These are phyloP conservation scores for Exophiala sp. DNA, from an alignment of 2,329 filamentous ascomycete species.

Conservation along the genomic window DNA sequence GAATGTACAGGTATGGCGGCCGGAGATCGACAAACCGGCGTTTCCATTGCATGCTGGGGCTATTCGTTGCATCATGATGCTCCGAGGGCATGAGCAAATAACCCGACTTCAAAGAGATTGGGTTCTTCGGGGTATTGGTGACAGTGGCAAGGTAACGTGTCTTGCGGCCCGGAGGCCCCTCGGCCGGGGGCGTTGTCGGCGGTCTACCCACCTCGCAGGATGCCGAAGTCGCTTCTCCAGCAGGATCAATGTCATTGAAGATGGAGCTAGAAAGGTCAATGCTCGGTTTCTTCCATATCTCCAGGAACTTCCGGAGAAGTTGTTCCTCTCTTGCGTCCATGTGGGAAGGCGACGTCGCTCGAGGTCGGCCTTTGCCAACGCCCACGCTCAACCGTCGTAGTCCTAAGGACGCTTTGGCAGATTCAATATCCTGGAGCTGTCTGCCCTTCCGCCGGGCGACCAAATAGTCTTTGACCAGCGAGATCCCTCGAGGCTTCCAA, in stretches of 20 bases:
- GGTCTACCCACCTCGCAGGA: slow-evolving; percentile 6
- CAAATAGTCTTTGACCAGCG: slow-evolving; percentile 83
- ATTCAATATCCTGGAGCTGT: slow-evolving; percentile 73
- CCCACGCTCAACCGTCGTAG: slow-evolving; percentile 34
- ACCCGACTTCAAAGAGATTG: slow-evolving; percentile 73
- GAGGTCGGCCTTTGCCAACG: slow-evolving; percentile 15
- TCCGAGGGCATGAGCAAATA: slow-evolving; percentile 81
- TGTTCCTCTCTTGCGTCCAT: slow-evolving; percentile 28
- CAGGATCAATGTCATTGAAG: slow-evolving; percentile 38
- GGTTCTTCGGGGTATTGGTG: slow-evolving; percentile 72
- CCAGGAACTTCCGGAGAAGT: slow-evolving; percentile 38
- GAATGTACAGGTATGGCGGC: slow-evolving; percentile 84
- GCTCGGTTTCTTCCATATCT: slow-evolving; percentile 32
- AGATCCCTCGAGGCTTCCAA: slow-evolving; percentile 87
- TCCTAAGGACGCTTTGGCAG: slow-evolving; percentile 44
- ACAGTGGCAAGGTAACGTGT: slow-evolving; percentile 70
- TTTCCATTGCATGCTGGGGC: slow-evolving; percentile 68
- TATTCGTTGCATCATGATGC: slow-evolving; percentile 39
- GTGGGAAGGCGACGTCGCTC: slow-evolving; percentile 16
- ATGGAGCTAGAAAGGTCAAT: slow-evolving; percentile 38
- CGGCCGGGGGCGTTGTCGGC: slow-evolving; percentile 30
- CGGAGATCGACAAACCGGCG: slow-evolving; percentile 90
- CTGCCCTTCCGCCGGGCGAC: slow-evolving; percentile 64
- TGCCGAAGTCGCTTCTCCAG: slow-evolving; percentile 39
- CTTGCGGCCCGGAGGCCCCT: slow-evolving; percentile 29